Base-by-base conservation (phyloP, 345 rosid genomes). In the Acer yangbiense region DNA sequence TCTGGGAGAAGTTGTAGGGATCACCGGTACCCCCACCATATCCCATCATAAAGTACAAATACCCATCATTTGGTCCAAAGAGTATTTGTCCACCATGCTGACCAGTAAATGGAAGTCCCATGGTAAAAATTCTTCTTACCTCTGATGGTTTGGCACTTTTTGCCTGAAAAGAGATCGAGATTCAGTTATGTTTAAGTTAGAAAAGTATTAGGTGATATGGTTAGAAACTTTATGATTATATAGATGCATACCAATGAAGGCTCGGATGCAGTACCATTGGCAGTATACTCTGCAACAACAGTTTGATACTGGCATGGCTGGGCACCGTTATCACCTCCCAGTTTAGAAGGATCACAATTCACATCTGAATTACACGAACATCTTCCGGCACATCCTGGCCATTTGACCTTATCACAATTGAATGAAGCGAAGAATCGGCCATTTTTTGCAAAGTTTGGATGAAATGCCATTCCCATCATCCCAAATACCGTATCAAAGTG, bases 1-100 rank as follows among this genome's bases (percentile, higher is more conserved):
- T 94, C 76, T 96, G 99, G 18, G 97, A 78, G 80, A 96, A 91
- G 85, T 91, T 91, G 81, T 94, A 88, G 71, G 98, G 94, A 87
- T 96, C 98, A 2, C 87, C 93, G 61, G 23, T 76, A 41, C 90
- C 88, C 25, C 98, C 98, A 16, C 98, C 99, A 60, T 94, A 97
- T 46, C 98, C 98, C 90, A 87, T 94, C 99, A 90, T 95, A 69
- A 94, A 89, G 85, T 96, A 96, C 41, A 96, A 71, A 85, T 89
- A 94, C 18, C 99, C 97, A 57, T 96, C 99, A 2, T 71, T 48
- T 3, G 98, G 99, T 14, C 99, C 99, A 75, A 96, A 94, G 60
- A 96, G 94, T 80, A 96, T 91, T 89, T 96, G 99, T 73, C 99
- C 99, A 9, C 82, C 99, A 60, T 94, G 98, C 29, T 91, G 87